These are phyloP conservation scores for Omphalotus olearius DNA, from an alignment of 1,284 basidiomycete genomes.

Conservation along the genomic window DNA sequence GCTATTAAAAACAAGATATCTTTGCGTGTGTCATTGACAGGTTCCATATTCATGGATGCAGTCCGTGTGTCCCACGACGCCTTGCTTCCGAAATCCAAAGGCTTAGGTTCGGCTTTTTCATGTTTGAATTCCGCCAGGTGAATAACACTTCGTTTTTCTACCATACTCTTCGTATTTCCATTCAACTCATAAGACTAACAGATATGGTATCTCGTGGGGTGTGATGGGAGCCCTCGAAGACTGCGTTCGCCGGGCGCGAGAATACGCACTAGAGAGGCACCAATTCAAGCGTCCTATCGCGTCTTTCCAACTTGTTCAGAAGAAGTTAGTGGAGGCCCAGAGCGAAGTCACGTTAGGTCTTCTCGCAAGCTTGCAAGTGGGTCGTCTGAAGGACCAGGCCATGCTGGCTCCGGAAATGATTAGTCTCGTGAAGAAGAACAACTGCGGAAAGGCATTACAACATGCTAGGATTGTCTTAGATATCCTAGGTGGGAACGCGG, in stretches of 20 bases:
- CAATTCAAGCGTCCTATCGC: slow-evolving; percentile 91
- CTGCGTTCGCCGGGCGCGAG: slow-evolving; percentile 74
- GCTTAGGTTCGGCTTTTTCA: slow-evolving; percentile 82
- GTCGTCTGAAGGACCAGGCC: slow-evolving; percentile 83
- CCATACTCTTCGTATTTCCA: neutral
- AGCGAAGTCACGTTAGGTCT: slow-evolving; percentile 85
- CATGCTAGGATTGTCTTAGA: slow-evolving; percentile 81
- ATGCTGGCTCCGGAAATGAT: slow-evolving; percentile 89
- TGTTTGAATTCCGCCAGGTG: slow-evolving; percentile 88
- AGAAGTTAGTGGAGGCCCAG: slow-evolving; percentile 93
- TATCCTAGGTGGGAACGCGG: slow-evolving; percentile 89
- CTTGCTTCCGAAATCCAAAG: slow-evolving; percentile 71
- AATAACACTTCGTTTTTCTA: slow-evolving; percentile 10
- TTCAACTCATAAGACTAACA: slow-evolving; percentile 19
- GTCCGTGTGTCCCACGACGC: slow-evolving; percentile 70
- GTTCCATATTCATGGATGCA: slow-evolving; percentile 90
- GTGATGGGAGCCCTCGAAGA: slow-evolving; percentile 95
- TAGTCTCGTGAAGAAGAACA: slow-evolving; percentile 93
- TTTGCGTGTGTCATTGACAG: slow-evolving; percentile 86
- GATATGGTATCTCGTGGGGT: slow-evolving; percentile 90
- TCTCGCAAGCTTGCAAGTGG: slow-evolving; percentile 79
- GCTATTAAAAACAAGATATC: slow-evolving; percentile 93
- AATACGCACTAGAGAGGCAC: slow-evolving; percentile 85
- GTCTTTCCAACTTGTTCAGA: slow-evolving; percentile 94
- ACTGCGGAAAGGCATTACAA: slow-evolving; percentile 88